phyloP scores from a whole-genome alignment of 352 stramenopile species.

The Globisporangium paroecandrum region DNA sequence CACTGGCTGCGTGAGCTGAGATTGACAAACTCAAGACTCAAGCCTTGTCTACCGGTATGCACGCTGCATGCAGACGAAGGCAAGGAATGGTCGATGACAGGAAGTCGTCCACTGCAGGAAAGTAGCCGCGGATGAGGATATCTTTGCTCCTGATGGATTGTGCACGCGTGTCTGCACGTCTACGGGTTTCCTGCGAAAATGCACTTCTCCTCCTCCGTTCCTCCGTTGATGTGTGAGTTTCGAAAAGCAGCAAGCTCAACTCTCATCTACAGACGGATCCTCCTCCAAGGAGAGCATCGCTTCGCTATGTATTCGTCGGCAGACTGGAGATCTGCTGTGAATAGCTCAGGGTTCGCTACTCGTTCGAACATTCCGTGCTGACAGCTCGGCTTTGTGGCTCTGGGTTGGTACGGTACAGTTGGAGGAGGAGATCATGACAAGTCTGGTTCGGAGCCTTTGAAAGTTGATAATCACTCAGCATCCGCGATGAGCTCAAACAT shows the following conservation, averaged over 20 bases:
- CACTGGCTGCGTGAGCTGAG: too few species aligned
- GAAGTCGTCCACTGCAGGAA: neutral
- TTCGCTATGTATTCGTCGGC: neutral
- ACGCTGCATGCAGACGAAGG: neutral
- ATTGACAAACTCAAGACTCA: neutral
- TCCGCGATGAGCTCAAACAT: neutral
- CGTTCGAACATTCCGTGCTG: neutral
- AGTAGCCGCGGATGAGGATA: neutral
- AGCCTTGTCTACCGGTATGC: neutral
- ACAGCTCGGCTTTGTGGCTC: neutral
- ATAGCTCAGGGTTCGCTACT: neutral
- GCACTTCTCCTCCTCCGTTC: neutral
- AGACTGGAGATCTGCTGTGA: constrained; percentile 1
- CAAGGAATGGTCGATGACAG: neutral
- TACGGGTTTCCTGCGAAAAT: neutral
- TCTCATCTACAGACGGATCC: neutral
- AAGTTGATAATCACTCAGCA: neutral
- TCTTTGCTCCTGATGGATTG: neutral
- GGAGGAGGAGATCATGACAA: neutral
- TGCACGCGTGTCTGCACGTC: neutral
- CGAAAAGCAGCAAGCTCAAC: neutral
- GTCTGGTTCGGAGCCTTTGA: neutral
- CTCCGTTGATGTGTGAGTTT: neutral
- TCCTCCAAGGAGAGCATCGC: neutral
- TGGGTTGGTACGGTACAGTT: neutral